Conservation (phyloP, 75 land plant genomes). For the Larix kaempferi region DNA sequence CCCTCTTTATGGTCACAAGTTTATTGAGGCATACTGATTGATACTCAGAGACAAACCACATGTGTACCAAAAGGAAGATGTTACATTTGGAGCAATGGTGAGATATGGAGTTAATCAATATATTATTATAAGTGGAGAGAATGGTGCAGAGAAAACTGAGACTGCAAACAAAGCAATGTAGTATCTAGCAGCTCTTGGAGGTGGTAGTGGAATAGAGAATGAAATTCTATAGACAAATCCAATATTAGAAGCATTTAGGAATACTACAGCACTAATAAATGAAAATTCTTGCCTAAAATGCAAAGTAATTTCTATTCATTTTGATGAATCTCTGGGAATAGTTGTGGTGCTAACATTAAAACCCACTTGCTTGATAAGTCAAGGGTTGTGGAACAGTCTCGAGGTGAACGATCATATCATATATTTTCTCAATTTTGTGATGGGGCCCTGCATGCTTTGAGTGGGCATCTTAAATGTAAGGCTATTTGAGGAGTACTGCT, state of each 20-base stretch:
- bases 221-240: constrained; percentile 82
- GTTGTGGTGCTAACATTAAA: constrained; percentile 87
- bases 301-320: constrained; percentile 90
- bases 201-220: constrained; percentile 78
- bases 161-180: constrained; percentile 91
- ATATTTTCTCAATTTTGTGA: constrained; percentile 96
- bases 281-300: constrained; percentile 69
- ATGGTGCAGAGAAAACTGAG: constrained; percentile 89
- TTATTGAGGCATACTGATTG: constrained; percentile 53
- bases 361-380: too few relatives aligned
- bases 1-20: constrained; percentile 60
- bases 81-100: constrained; percentile 72
- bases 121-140: constrained; percentile 92
- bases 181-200: constrained; percentile 80
- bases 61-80: constrained; percentile 79
- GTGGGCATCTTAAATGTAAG: constrained; percentile 22
- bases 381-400: constrained; percentile 76
- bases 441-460: constrained; percentile 66
- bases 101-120: constrained; percentile 76
- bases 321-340: constrained; percentile 61
- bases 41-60: constrained; percentile 63
- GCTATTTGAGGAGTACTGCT: too few relatives aligned
- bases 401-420: constrained; percentile 90
- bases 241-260: constrained; percentile 86
- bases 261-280: constrained; percentile 80